Conservation (phyloP, 208 protist genomes). For the Leishmania guyanensis region DNA sequence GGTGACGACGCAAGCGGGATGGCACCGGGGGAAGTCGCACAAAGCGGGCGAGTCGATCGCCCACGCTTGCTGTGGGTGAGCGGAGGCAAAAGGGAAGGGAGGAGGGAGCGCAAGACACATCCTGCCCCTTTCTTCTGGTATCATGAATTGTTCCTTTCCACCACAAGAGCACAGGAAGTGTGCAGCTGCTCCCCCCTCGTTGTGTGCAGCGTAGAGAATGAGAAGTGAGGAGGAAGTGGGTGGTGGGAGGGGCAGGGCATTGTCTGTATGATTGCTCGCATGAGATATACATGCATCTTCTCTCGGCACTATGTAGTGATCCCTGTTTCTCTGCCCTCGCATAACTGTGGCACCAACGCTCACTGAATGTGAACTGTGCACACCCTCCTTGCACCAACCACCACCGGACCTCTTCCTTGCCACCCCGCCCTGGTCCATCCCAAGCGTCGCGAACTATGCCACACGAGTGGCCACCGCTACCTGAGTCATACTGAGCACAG, state of each 20-base stretch:
- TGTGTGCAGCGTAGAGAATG: not conserved
- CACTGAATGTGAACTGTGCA: not conserved
- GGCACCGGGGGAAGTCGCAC: not conserved
- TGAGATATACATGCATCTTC: not conserved
- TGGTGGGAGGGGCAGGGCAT: not conserved
- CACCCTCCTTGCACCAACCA: not conserved
- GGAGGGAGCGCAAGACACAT: not conserved
- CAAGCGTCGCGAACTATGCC: not conserved
- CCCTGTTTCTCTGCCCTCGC: not conserved
- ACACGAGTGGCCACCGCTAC: not conserved
- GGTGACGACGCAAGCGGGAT: not conserved
- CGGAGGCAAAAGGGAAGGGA: not conserved
- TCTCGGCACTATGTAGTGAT: not conserved
- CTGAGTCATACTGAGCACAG: not conserved
- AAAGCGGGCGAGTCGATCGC: not conserved
- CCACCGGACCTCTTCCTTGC: not conserved
- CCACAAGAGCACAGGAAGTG: not conserved
- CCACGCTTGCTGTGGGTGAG: not conserved
- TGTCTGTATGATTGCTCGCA: not conserved
- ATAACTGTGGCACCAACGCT: not conserved
- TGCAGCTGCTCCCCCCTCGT: not conserved
- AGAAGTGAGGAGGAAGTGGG: not conserved
- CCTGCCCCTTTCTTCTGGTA: not conserved
- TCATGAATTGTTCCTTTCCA: not conserved
- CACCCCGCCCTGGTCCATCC: not conserved